Percentiles rank a stretch among this genome's conserved stretches.
phyloP scores from a whole-genome alignment of 441 rosid genomes.

The Croton laevigatus region DNA sequence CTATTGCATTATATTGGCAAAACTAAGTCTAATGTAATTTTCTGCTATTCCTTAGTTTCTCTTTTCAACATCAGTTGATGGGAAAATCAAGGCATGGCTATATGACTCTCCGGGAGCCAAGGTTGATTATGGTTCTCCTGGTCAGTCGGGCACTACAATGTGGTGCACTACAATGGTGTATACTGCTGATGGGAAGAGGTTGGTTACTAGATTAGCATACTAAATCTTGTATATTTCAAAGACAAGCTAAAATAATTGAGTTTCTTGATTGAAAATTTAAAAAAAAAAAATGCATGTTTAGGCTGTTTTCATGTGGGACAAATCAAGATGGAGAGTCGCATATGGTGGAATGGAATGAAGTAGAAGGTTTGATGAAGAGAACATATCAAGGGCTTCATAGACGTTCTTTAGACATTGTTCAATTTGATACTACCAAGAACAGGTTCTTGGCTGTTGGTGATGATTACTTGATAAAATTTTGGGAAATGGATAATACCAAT shows the following conservation, averaged over 20 bases:
- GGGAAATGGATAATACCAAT: slow-evolving; percentile 69
- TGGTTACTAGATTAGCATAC: not conserved
- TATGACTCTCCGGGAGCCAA: slow-evolving; percentile 41
- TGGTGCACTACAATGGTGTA: slow-evolving; percentile 45
- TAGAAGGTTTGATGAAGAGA: slow-evolving; percentile 59
- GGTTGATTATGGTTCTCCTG: slow-evolving; percentile 55
- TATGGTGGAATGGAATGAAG: slow-evolving; percentile 82
- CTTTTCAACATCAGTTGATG: slow-evolving; percentile 63
- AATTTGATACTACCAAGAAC: slow-evolving; percentile 65
- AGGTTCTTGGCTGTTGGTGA: slow-evolving; percentile 70
- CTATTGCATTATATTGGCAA: not conserved
- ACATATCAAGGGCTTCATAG: slow-evolving; percentile 59
- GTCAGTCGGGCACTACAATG: slow-evolving; percentile 42
- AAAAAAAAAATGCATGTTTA: slow-evolving; percentile 14
- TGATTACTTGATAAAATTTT: slow-evolving; percentile 55
- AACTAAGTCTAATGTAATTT: not conserved
- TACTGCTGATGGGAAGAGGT: slow-evolving; percentile 57
- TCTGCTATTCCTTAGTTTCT: slow-evolving; percentile 37
- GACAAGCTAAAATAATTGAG: slow-evolving; percentile 7
- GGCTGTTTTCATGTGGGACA: slow-evolving; percentile 79
- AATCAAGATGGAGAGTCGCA: slow-evolving; percentile 62
- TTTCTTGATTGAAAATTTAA: slow-evolving; percentile 9
- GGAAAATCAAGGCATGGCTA: slow-evolving; percentile 65
- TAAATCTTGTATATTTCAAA: not conserved
- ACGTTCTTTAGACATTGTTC: slow-evolving; percentile 56